Base-by-base conservation (phyloP, 2,329 filamentous ascomycete genomes). In the Metarhizium robertsii region DNA sequence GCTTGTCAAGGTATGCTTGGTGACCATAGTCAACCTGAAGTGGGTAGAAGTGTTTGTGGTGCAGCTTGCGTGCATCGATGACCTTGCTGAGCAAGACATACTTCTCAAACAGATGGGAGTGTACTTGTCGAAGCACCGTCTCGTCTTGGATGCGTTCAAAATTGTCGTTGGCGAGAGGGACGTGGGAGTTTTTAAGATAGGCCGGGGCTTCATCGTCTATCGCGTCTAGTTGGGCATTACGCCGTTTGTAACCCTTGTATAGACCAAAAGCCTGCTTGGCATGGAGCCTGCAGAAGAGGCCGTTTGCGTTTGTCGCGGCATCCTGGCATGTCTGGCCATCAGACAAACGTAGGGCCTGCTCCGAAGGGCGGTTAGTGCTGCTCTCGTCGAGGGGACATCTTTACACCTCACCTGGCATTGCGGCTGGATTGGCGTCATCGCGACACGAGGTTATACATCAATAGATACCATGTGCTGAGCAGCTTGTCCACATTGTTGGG, bases 261-360 rank as follows among this genome's bases (percentile, higher is more conserved):
- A 66, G 45, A 0, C 56, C 63, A 49, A 54, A 59, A 1, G 59
- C 63, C 32, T 66, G 64, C 18, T 57, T 62, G 0, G 63, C 55
- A 32, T 66, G 64, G 16, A 62, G 59, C n/a, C 50, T 32, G 25
- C 64, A 66, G n/a, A 66, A 66, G 46, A 66, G 56, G 13, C 55
- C 53, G 32, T 62, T 60, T 6, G 61, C 60, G 11, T 63, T 55
- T 10, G 64, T 64, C 20, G 62, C 62, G 29, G 62, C 57, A 80
- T 88, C 5, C 69, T 85, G 51, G 80, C 76, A 54, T 86, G 92
- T 60, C 84, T 95, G 57, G 71, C 79, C 32, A 51, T 55, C 53
- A 10, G 51, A 53, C n/a, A 53, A 40, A n/a, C 51, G 20, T 14
- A 53, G 14, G 14, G 51, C 51, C 51, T 53, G 29, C 30, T 30